These are phyloP conservation scores for Salvia rosmarinus DNA, from an alignment of 257 asterid genomes.

Conservation along the genomic window DNA sequence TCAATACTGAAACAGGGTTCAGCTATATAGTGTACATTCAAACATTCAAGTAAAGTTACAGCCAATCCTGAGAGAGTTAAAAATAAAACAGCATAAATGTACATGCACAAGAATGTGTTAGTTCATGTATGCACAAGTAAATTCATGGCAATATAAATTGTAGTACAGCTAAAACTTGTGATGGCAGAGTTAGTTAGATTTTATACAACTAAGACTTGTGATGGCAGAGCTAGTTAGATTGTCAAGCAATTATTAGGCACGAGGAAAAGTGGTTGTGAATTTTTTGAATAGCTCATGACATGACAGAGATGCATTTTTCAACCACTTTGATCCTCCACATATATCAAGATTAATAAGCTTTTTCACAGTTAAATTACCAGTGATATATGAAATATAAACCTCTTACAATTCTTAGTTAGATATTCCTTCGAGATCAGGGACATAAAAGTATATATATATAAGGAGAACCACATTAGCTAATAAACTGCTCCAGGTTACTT, in stretches of 20 bases:
- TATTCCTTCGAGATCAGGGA: neutral
- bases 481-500: neutral
- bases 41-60: neutral
- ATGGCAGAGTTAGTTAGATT: too few species aligned
- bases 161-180: slow-evolving; percentile 9
- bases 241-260: neutral
- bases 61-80: neutral
- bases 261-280: neutral
- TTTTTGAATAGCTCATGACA: neutral
- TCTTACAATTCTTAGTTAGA: neutral
- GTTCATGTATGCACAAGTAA: neutral
- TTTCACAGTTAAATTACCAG: neutral
- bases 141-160: slow-evolving; percentile 1
- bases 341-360: slow-evolving; percentile 9
- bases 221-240: neutral
- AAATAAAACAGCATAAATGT: slow-evolving; percentile 6
- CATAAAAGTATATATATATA: neutral
- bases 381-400: neutral
- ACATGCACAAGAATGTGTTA: neutral
- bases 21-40: slow-evolving; percentile 17
- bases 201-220: too few species aligned
- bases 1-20: neutral
- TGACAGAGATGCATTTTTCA: neutral
- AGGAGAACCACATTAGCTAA: neutral
- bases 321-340: slow-evolving; percentile 10